Evolutionary conservation across 2,329 filamentous ascomycete species (phyloP).

Genomic region (Fusarium cicatricum): DNA sequence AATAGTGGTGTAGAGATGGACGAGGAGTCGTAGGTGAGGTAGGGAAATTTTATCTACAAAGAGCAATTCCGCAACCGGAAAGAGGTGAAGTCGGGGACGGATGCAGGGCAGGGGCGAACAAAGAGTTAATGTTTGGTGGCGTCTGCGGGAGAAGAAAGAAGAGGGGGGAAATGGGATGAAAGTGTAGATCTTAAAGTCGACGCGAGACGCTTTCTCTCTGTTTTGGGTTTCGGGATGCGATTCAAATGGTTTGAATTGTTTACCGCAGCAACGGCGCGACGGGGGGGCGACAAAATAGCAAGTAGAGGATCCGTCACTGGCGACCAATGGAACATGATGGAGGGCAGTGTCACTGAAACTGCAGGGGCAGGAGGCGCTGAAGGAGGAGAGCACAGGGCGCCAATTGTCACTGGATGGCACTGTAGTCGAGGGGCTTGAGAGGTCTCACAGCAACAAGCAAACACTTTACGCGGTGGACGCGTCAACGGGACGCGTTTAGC

Average conservation of each 20-base stretch:
- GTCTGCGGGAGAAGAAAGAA: constrained; percentile 8
- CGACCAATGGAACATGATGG: constrained; percentile 32
- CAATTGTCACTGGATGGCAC: constrained; percentile 10
- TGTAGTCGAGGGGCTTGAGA: constrained; percentile 10
- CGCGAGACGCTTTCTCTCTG: constrained; percentile 18
- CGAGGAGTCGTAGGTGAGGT: constrained; percentile 6
- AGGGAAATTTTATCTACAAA: constrained; percentile 23
- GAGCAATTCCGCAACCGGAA: constrained; percentile 36
- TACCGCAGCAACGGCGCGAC: constrained; percentile 45
- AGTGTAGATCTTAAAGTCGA: constrained; percentile 3
- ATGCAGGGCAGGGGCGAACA: constrained; percentile 23
- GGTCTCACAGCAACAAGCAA: constrained; percentile 35
- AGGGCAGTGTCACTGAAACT: constrained; percentile 33
- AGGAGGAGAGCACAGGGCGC: constrained; percentile 17
- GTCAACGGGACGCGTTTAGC: constrained; percentile 32
- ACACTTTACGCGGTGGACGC: constrained; percentile 50
- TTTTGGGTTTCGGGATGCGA: constrained; percentile 21
- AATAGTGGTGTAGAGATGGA: not conserved
- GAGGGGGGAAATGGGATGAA: constrained; percentile 1
- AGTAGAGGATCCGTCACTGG: not conserved
- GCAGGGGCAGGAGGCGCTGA: constrained; percentile 22
- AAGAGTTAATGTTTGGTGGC: constrained; percentile 9
- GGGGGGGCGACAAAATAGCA: constrained; percentile 11
- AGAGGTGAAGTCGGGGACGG: constrained; percentile 22
- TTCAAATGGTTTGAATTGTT: constrained; percentile 37